Evolutionary conservation across 1,284 basidiomycete genomes (phyloP), one percentile per base, ranked within the genome.

Genomic region (Pisolithus thermaeus): DNA sequence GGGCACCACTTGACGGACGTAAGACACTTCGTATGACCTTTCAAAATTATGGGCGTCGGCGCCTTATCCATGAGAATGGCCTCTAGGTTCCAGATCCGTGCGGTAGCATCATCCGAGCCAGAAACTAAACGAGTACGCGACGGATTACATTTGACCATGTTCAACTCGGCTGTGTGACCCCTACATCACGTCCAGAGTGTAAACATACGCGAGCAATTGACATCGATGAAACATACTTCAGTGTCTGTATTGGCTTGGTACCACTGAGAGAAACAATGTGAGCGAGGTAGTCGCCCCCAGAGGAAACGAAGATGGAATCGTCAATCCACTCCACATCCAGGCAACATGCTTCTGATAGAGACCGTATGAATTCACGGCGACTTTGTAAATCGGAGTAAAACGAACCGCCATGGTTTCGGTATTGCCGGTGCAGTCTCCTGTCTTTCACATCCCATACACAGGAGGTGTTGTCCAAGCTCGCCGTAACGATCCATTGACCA

Each of bases 251-350:
- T 0, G 83, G 78, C 49, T 74, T 73, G 14, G 68, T 60, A 41
- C 73, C 69, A 43, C 77, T 73, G 27, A 88, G 61, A 44, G 75
- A 74, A 68, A 83, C 75, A 8, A 89, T 73, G 46, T 81, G 74
- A 36, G 88, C 77, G n/a, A 73, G 61, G 39, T 72, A 72, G 64
- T 92, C 89, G 27, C 86, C 83, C 28, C 87, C 86, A 59, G 84
- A 87, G 40, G 79, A 86, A 14, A 81, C 85, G 59, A 91, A 92
- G 5, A 76, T 79, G 20, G 76, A 73, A 20, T 89, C 83, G 51
- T 81, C 79, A 32, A 92, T 60, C 90, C 90, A 92, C 53, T 88
- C 88, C 16, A 87, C 77, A 59, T 92, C 90, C 61, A 92, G 67
- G 63, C 88, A 88, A 59, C 85, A 87, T 63, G 84, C 87, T 56